These are phyloP conservation scores for Bifiguratus adelaidae DNA, from an alignment of 192 early-diverging fungal species.

Conservation along the genomic window DNA sequence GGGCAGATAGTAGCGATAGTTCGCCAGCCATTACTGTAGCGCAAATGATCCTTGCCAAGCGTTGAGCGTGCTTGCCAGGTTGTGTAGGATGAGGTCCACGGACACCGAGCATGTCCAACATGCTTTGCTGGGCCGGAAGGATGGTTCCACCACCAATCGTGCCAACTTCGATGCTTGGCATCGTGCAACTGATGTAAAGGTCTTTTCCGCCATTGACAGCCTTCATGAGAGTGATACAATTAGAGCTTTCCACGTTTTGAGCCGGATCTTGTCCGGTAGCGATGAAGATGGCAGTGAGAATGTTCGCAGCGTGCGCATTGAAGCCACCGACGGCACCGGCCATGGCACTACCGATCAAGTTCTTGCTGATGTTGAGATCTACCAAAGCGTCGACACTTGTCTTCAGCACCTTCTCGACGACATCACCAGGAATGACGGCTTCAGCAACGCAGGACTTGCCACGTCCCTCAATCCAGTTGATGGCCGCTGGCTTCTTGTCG, in stretches of 20 bases:
- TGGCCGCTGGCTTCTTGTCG: constrained; percentile 92
- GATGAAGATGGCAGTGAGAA: constrained; percentile 78
- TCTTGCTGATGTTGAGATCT: constrained; percentile 76
- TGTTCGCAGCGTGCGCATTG: constrained; percentile 93
- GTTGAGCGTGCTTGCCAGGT: constrained; percentile 80
- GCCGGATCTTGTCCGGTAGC: constrained; percentile 95
- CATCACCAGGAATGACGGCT: constrained; percentile 66
- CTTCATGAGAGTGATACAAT: constrained; percentile 93
- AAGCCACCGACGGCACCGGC: constrained; percentile 85
- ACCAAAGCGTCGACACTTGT: constrained; percentile 73
- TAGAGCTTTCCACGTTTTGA: constrained; percentile 89
- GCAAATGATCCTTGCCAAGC: constrained; percentile 75
- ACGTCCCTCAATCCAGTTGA: constrained; percentile 97
- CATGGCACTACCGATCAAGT: constrained; percentile 91
- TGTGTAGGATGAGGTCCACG: constrained; percentile 63
- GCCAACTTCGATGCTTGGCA: constrained; percentile 92
- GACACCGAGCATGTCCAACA: constrained; percentile 83
- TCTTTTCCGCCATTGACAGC: constrained; percentile 65
- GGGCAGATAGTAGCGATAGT: constrained; percentile 71
- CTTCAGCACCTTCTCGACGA: constrained; percentile 78
- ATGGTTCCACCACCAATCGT: constrained; percentile 88
- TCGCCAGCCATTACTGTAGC: constrained; percentile 91
- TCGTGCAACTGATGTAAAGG: constrained; percentile 80
- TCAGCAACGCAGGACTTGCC: constrained; percentile 88
- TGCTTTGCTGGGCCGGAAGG: constrained; percentile 73